Conservation (phyloP, 148 eudicot species). For the Silene latifolia region DNA sequence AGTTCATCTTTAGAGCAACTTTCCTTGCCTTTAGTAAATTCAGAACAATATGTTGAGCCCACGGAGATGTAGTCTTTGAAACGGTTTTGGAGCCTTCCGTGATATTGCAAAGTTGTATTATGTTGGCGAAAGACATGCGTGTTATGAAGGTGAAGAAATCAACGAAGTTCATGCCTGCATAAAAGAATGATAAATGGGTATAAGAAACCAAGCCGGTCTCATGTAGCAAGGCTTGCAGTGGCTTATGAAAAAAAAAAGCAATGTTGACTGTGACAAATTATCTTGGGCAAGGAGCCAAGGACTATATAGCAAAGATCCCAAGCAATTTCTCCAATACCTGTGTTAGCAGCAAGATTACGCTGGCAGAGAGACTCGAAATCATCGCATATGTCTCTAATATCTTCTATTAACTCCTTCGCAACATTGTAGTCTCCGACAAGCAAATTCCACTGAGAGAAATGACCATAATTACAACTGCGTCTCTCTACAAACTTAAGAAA, state of each 20-base stretch:
- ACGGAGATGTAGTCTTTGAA: constrained; percentile 29
- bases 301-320: neutral
- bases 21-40: constrained; percentile 47
- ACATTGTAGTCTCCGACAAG: constrained; percentile 79
- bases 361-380: constrained; percentile 97
- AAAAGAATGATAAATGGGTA: neutral
- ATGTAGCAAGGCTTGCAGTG: neutral
- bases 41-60: constrained; percentile 36
- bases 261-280: neutral
- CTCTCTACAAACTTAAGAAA: neutral
- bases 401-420: constrained; percentile 82
- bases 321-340: constrained; percentile 45
- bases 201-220: neutral
- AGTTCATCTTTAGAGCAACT: constrained; percentile 48
- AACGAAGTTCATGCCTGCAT: constrained; percentile 76
- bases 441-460: constrained; percentile 70
- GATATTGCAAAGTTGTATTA: constrained; percentile 46
- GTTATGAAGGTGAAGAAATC: constrained; percentile 80
- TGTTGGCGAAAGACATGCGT: constrained; percentile 62
- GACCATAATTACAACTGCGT: constrained; percentile 1
- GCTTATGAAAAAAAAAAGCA: neutral
- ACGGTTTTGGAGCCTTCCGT: constrained; percentile 12
- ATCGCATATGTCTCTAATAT: constrained; percentile 80
- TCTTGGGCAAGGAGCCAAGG: neutral
- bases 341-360: constrained; percentile 94